Base-by-base conservation (phyloP, 140 eudicot species). In the Cichorium intybus region DNA sequence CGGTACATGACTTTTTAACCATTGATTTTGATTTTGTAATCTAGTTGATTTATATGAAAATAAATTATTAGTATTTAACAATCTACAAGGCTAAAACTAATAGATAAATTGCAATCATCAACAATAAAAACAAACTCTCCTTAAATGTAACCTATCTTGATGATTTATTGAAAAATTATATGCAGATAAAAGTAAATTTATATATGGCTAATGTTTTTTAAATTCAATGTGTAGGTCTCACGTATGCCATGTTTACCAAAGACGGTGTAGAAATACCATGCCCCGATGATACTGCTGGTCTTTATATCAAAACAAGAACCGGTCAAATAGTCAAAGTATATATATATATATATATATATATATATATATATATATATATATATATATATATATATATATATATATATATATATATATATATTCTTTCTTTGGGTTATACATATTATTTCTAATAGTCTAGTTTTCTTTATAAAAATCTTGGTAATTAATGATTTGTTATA, bases 291-390 rank as follows among this genome's bases (percentile, higher is more conserved):
- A 71, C 81, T 27, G 95, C 96, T 26, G 98, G 98, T 48, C 95
- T 92, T 72, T 88, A 92, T 68, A 81, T 92, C 54, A 88, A 84
- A 82, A 85, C 92, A 59, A 77, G 98, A 74, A 64, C 71, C 34
- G 90, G 96, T 71, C 80, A 92, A 77, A 75, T 85, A 53, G 98
- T 92, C 68, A 92, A 88, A 84, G 98, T 92, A 83, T 27, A 10
- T 39, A 39, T 39, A 27, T 27, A 1, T 27, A 62, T 52, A 48
- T 66, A 27, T 27, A 1, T 27, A 62, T 52, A 48, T 66, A 27
- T 27, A 1, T 27, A 62, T 52, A 48, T 66, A 27, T 27, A 1
- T 27, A 62, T 52, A 48, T 66, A 27, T 27, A 1, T 27, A 62
- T 52, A 48, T 66, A 27, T 27, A 1, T 27, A 62, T 52, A 48